Evolutionary conservation across 352 stramenopile species (phyloP).

Genomic region (Phytophthora crassamura): DNA sequence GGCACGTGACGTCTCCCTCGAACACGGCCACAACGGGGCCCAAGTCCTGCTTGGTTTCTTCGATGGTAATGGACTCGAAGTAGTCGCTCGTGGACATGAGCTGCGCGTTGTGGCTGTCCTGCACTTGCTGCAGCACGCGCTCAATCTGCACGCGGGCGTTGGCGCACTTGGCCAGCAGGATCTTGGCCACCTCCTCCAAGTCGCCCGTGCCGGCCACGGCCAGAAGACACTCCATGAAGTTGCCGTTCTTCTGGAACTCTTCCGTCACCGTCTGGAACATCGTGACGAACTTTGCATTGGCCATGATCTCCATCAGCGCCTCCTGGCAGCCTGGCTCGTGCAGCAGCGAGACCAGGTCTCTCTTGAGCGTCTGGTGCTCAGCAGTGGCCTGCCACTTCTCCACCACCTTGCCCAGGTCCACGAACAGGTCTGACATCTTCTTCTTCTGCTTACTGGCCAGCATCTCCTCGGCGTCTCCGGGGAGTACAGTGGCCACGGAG

Average conservation of each 20-base stretch:
- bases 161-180: conserved; percentile 77
- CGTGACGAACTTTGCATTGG: conserved; percentile 65
- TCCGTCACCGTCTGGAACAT: conserved; percentile 71
- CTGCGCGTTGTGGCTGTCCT: conserved; percentile 73
- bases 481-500: conserved; percentile 28
- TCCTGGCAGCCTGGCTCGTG: conserved; percentile 81
- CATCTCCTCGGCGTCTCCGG: conserved; percentile 47
- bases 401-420: conserved; percentile 78
- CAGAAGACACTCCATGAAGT: conserved; percentile 63
- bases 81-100: conserved; percentile 75
- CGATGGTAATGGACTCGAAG: conserved; percentile 73
- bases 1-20: conserved; percentile 86
- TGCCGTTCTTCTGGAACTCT: conserved; percentile 63
- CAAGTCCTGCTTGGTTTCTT: conserved; percentile 77
- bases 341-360: conserved; percentile 72
- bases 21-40: conserved; percentile 83
- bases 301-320: conserved; percentile 77
- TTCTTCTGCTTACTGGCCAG: conserved; percentile 66
- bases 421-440: conserved; percentile 74
- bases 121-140: conserved; percentile 73
- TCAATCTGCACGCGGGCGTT: conserved; percentile 78
- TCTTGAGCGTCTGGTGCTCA: conserved; percentile 71
- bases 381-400: conserved; percentile 71
- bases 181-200: conserved; percentile 76
- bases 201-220: conserved; percentile 55